Evolutionary conservation across 2,329 filamentous ascomycete genomes (phyloP), one percentile per base, ranked within the genome.

Genomic region (Ciborinia camelliae): DNA sequence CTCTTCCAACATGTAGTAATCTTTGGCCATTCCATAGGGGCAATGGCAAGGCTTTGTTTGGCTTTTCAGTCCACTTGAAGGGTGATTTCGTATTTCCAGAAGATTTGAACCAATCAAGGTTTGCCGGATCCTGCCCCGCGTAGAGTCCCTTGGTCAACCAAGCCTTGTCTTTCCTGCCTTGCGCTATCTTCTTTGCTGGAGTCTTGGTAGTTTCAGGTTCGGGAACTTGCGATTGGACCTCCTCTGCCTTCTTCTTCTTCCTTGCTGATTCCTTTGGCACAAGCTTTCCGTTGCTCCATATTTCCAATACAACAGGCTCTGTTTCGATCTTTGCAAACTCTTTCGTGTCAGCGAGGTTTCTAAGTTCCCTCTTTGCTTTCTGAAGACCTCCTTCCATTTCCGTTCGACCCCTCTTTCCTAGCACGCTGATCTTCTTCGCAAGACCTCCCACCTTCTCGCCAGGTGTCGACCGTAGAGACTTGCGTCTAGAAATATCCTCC

Each of bases 101-200:
- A 45, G 37, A 47, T 70, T 73, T 47, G 48, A 71, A 73, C 69
- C 69, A 71, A 59, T 73, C 68, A 28, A 67, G 62, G 50, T 64
- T 63, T 18, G 52, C 60, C 12, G 64, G 48, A 28, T 87, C 82
- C 75, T 97, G 94, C 35, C 95, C 95, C 0, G 91, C 88, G 73
- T 96, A 98, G 18, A 98, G 81, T 12, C 94, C 95, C 75, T 92
- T 90, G 61, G 83, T 81, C 62, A 96, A 81, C 84, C 90, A 98
- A 47, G 67, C 63, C 53, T 75, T 76, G 18, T 73, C 68, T 43
- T 70, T 73, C 41, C 65, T 69, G 32, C 65, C 68, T 10, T 54
- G 75, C 62, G 65, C 71, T 69, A 61, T 68, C 62, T 64, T 68
- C 62, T 63, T 58, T 26, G 52, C 48, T 10, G 53, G 26, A 32